These are phyloP conservation scores for Cardiospermum halicacabum DNA, from an alignment of 345 rosid genomes.

Conservation along the genomic window DNA sequence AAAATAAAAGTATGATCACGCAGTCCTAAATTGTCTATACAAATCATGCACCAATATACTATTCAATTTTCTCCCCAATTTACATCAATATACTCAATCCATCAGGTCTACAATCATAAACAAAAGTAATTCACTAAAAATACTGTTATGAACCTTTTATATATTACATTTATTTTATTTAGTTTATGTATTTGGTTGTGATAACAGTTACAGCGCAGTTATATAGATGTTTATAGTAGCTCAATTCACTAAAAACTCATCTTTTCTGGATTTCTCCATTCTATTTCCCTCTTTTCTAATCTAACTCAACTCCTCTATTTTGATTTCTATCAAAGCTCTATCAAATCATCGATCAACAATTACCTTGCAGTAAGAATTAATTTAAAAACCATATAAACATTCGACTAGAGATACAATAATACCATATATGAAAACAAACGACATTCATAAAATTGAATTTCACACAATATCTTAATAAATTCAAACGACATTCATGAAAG, in stretches of 20 bases:
- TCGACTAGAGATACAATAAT: slow-evolving; percentile 1
- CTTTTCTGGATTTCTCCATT: too few species aligned
- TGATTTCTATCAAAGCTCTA: too few species aligned
- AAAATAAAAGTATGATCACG: neutral
- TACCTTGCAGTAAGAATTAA: neutral
- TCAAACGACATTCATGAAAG: neutral
- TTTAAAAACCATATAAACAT: neutral
- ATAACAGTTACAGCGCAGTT: too few species aligned
- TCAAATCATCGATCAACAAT: neutral
- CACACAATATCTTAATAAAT: neutral
- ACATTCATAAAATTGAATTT: neutral
- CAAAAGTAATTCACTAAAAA: neutral
- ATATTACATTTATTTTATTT: too few species aligned
- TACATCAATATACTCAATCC: too few species aligned
- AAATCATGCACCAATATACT: neutral
- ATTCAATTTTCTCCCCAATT: neutral
- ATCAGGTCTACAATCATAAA: neutral
- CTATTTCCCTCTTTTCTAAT: too few species aligned
- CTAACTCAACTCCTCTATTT: too few species aligned
- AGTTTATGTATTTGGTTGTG: too few species aligned
- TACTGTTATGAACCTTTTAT: too few species aligned
- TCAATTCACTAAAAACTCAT: too few species aligned
- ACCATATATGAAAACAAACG: too few species aligned
- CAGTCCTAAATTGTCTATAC: neutral
- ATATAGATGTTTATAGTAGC: too few species aligned